Percentiles rank a stretch among this genome's conserved stretches.
Evolutionary conservation across 352 stramenopile genomes (phyloP).

Genomic region (Pythium oligandrum): DNA sequence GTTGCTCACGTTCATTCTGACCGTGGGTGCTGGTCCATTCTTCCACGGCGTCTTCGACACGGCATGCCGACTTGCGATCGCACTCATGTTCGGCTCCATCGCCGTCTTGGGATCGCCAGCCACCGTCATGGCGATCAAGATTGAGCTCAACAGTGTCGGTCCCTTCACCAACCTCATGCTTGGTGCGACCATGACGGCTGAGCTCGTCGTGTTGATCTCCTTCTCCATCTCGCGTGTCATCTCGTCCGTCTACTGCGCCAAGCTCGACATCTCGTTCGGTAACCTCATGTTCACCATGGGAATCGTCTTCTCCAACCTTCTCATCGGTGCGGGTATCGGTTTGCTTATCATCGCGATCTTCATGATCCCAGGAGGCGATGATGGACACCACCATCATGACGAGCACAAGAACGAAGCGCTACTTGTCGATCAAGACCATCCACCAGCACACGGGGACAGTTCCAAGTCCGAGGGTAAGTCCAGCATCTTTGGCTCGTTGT

Average conservation of each 20-base stretch:
- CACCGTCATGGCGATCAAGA: slow-evolving; percentile 65
- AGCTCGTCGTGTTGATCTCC: slow-evolving; percentile 55
- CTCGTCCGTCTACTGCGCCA: slow-evolving; percentile 45
- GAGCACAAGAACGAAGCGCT: slow-evolving; percentile 21
- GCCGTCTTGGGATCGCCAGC: slow-evolving; percentile 47
- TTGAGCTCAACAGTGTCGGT: slow-evolving; percentile 58
- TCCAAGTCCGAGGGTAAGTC: too few relatives aligned
- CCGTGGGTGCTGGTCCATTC: slow-evolving; percentile 45
- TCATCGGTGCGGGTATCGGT: slow-evolving; percentile 31
- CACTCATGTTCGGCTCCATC: slow-evolving; percentile 62
- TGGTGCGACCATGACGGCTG: slow-evolving; percentile 47
- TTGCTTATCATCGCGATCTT: slow-evolving; percentile 47
- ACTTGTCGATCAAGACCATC: slow-evolving; percentile 13
- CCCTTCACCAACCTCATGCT: slow-evolving; percentile 66
- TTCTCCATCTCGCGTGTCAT: slow-evolving; percentile 56
- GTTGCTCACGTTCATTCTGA: slow-evolving; percentile 35
- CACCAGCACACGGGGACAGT: not conserved
- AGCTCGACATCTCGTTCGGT: slow-evolving; percentile 30
- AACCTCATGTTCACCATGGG: slow-evolving; percentile 46
- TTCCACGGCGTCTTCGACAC: slow-evolving; percentile 47
- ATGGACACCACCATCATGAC: slow-evolving; percentile 4
- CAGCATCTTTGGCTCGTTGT: slow-evolving; percentile 27
- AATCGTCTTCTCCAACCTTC: slow-evolving; percentile 42
- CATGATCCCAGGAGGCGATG: slow-evolving; percentile 31
- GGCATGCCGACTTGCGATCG: slow-evolving; percentile 45